phyloP scores from a whole-genome alignment of 2,329 filamentous ascomycete genomes.

The Neofusicoccum parvum region DNA sequence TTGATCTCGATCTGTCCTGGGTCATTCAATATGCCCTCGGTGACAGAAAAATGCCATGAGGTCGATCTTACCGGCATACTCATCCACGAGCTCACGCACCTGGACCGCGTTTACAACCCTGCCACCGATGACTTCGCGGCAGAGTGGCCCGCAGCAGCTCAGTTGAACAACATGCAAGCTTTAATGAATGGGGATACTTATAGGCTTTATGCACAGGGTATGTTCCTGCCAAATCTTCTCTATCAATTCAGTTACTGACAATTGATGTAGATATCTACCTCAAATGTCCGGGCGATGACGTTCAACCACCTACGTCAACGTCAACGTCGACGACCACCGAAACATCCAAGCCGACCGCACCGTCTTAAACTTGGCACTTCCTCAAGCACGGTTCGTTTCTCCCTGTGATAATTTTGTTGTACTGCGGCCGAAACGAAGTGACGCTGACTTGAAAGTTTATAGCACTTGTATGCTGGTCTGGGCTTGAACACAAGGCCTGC shows the following conservation, averaged over 20 bases:
- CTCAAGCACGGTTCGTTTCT: no score
- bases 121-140: conserved; percentile 59
- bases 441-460: no score
- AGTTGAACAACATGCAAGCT: conserved; percentile 53
- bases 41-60: conserved; percentile 58
- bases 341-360: no score
- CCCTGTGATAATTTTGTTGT: no score
- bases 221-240: conserved; percentile 13
- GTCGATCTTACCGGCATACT: conserved; percentile 68
- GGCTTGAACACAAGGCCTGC: no score
- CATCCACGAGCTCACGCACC: conserved; percentile 67
- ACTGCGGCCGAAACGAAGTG: no score
- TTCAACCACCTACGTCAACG: no score
- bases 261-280: neutral
- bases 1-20: neutral
- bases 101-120: conserved; percentile 52
- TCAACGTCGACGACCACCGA: no score
- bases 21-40: conserved; percentile 47
- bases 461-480: no score
- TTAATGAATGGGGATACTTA: conserved; percentile 66
- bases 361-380: no score
- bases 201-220: conserved; percentile 56
- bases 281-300: neutral
- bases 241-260: conserved; percentile 34
- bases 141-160: conserved; percentile 47